A percentile compares a stretch with the other conserved stretches of the same genome.
Evolutionary conservation across 1,139 yeast genomes (phyloP).

Genomic region (Debaryomyces coudertii): DNA sequence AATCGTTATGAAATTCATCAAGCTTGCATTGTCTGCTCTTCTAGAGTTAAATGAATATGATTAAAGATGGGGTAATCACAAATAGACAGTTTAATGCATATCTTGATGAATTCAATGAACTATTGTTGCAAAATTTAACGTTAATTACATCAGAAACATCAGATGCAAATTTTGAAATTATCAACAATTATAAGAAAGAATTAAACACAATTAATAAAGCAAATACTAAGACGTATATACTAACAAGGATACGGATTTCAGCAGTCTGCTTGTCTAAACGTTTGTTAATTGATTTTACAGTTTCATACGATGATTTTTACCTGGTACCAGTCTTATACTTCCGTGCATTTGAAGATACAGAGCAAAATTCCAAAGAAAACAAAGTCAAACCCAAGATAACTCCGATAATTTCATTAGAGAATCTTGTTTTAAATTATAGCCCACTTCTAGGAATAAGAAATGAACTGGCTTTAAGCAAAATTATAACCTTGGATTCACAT

Average conservation of each 20-base stretch:
- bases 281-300: constrained; percentile 23
- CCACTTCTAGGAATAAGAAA: constrained; percentile 4
- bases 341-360: constrained; percentile 15
- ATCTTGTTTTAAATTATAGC: neutral
- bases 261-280: neutral
- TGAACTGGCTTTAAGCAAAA: neutral
- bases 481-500: constrained; percentile 24
- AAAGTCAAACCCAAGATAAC: neutral
- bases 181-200: constrained; percentile 17
- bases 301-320: constrained; percentile 35
- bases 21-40: neutral
- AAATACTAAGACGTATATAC: neutral
- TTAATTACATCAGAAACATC: neutral
- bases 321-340: constrained; percentile 37
- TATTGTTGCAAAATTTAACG: constrained; percentile 12
- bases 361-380: neutral
- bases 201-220: constrained; percentile 11
- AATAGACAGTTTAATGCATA: constrained; percentile 20
- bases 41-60: neutral
- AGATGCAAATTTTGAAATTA: constrained; percentile 9
- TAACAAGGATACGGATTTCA: constrained; percentile 1
- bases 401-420: constrained; percentile 4
- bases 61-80: constrained; percentile 15
- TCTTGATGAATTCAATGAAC: constrained; percentile 18
- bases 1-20: neutral